Percentiles rank a stretch among this genome's conserved stretches.
These are phyloP conservation scores for Diospyros lotus DNA, from an alignment of 148 eudicot genomes.

Conservation along the genomic window DNA sequence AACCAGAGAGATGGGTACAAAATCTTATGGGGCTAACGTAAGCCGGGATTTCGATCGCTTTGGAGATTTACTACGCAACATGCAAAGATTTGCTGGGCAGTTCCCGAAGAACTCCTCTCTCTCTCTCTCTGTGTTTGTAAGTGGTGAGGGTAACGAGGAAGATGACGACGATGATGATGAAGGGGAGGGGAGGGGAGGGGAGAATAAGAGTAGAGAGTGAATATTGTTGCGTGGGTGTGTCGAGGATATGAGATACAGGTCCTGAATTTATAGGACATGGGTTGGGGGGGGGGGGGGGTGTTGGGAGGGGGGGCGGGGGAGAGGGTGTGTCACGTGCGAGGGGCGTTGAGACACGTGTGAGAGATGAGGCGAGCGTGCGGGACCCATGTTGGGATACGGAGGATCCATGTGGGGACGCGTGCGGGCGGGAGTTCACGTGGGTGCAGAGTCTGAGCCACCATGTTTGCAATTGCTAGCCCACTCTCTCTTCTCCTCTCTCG, in stretches of 20 bases:
- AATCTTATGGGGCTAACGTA: constrained; percentile 34
- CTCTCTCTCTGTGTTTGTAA: constrained; percentile 2
- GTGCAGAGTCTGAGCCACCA: constrained; percentile 6
- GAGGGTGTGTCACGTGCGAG: constrained; percentile 28
- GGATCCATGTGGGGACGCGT: constrained; percentile 44
- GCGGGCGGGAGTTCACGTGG: constrained; percentile 37
- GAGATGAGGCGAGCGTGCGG: constrained; percentile 3
- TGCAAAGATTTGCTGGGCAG: constrained; percentile 20
- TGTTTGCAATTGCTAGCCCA: not conserved
- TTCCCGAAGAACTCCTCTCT: not conserved
- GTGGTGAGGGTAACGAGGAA: constrained; percentile 11
- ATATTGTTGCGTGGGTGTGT: constrained; percentile 6
- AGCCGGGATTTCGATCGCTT: constrained; percentile 26
- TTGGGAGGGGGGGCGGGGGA: not conserved
- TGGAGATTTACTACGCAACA: constrained; percentile 30
- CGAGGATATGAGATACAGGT: constrained; percentile 40
- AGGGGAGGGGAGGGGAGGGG: too few species aligned
- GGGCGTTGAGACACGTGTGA: constrained; percentile 29
- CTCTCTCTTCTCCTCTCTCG: too few species aligned
- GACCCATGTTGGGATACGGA: constrained; percentile 39
- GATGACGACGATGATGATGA: not conserved
- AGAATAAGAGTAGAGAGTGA: too few species aligned
- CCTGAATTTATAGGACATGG: constrained; percentile 40
- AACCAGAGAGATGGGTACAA: constrained; percentile 18
- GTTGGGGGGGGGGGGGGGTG: not conserved